phyloP scores from a whole-genome alignment of 257 asterid genomes.

The Nicotiana knightiana region DNA sequence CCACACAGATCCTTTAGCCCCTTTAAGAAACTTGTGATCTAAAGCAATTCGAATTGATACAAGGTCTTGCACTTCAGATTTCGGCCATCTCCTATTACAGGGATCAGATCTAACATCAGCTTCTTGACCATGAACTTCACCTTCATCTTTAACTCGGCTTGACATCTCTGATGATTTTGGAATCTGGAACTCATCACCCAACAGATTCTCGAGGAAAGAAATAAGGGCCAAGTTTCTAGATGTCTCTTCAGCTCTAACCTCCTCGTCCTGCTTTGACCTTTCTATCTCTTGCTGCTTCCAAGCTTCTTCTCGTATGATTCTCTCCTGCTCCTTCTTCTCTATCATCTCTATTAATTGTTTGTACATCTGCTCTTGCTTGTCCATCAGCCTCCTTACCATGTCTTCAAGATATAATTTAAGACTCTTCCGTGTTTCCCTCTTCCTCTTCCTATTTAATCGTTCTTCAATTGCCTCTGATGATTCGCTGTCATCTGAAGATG shows the following conservation, averaged over 20 bases:
- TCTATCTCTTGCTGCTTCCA: slow-evolving; percentile 26
- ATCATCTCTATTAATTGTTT: slow-evolving; percentile 17
- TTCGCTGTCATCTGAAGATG: slow-evolving; percentile 17
- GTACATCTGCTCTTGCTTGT: slow-evolving; percentile 27
- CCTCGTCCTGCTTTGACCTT: slow-evolving; percentile 15
- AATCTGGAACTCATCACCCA: slow-evolving; percentile 11
- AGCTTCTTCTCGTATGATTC: slow-evolving; percentile 22
- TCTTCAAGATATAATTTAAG: slow-evolving; percentile 13
- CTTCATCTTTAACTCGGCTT: slow-evolving; percentile 11
- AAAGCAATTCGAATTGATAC: slow-evolving; percentile 12
- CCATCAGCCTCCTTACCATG: slow-evolving; percentile 13
- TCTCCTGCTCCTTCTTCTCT: slow-evolving; percentile 21
- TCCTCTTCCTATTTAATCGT: neutral
- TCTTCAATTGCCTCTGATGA: slow-evolving; percentile 6
- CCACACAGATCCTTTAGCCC: slow-evolving; percentile 22
- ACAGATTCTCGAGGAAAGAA: slow-evolving; percentile 16
- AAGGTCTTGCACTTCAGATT: slow-evolving; percentile 24
- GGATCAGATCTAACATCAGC: neutral
- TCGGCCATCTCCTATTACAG: slow-evolving; percentile 24
- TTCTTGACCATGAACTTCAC: slow-evolving; percentile 14
- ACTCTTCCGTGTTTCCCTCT: slow-evolving; percentile 3
- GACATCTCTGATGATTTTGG: slow-evolving; percentile 5
- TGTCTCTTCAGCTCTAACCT: slow-evolving; percentile 19
- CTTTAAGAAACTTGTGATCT: slow-evolving; percentile 19
- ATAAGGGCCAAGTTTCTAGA: slow-evolving; percentile 20